Base-by-base conservation (phyloP, 768 basidiomycete species). In the Albatrellus ellisii region DNA sequence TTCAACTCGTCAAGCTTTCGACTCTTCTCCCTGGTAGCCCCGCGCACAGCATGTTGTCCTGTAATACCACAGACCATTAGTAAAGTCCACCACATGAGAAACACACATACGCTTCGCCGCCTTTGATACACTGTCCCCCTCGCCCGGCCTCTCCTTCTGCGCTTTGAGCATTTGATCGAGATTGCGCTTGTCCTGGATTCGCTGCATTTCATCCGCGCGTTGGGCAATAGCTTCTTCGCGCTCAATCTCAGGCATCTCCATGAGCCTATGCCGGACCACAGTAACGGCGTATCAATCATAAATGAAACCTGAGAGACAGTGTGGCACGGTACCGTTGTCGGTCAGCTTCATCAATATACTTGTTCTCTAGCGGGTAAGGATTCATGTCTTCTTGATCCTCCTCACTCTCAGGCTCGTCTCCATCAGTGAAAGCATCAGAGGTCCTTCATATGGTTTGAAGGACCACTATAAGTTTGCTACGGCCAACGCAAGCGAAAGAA, bases 321-420 rank as follows among this genome's bases (percentile, higher is more conserved):
- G 34, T 36, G 28, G 31, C 26, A 28, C 46, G 43, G 66, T 64
- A 94, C 94, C 69, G 64, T 49, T 79, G 71, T 53, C 82, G 73
- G 59, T 97, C 94, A 10, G 66, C 70, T 52, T 89, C 88, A 54
- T 95, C 79, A 45, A 72, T 72, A 56, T 86, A 98, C 59, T 88
- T 87, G 38, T 88, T 90, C 53, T 98, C 94, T 10, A 95, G 63
- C 0, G 90, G 92, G 56, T 88, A 98, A 3, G 78, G 79, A 50
- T 87, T 80, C 10, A 58, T 56, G 4, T 67, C 69, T 26, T 54
- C 51, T 24, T 70, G 71, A 42, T 72, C 74, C 39, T 66, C 68
- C 51, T 84, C 82, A 46, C 75, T 79, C 52, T 84, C 81, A 9
- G 70, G 68, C 17, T 61, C 70, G 29, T 68, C 63, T 2, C 45